phyloP scores from a whole-genome alignment of 768 basidiomycete species.

The Rhodotorula kratochvilovae region DNA sequence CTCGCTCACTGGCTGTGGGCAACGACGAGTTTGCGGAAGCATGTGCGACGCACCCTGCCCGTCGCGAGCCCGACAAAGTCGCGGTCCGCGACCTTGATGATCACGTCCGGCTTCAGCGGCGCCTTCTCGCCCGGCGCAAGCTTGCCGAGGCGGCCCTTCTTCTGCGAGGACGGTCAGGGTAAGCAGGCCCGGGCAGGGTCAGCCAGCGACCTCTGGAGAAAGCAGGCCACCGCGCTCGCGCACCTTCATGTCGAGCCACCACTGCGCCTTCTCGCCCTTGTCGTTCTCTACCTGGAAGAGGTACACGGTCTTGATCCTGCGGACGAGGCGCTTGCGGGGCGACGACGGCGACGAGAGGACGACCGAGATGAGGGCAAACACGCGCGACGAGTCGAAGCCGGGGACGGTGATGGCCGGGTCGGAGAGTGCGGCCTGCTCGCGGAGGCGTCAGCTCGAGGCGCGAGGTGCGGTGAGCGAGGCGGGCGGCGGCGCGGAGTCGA shows the following conservation, averaged over 20 bases:
- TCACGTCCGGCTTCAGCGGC: conserved; percentile 28
- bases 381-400: conserved; percentile 16
- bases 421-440: conserved; percentile 5
- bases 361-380: conserved; percentile 31
- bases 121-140: not conserved
- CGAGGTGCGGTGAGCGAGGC: not conserved
- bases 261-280: conserved; percentile 6
- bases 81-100: conserved; percentile 8
- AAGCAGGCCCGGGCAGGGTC: not conserved
- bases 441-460: not conserved
- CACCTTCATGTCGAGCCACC: conserved; percentile 36
- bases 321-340: conserved; percentile 16
- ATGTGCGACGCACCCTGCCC: conserved; percentile 10
- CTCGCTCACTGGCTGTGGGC: no score
- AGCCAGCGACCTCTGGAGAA: not conserved
- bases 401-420: conserved; percentile 16
- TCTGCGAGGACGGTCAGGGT: not conserved
- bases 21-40: not conserved
- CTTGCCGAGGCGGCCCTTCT: conserved; percentile 11
- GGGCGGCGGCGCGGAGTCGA: not conserved
- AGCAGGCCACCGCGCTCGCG: not conserved
- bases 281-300: conserved; percentile 14
- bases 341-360: conserved; percentile 12
- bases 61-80: conserved; percentile 33
- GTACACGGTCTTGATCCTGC: conserved; percentile 23